Evolutionary conservation across 306 rosid species (phyloP), one percentile per base, ranked within the genome.

Genomic region (Sophora flavescens): DNA sequence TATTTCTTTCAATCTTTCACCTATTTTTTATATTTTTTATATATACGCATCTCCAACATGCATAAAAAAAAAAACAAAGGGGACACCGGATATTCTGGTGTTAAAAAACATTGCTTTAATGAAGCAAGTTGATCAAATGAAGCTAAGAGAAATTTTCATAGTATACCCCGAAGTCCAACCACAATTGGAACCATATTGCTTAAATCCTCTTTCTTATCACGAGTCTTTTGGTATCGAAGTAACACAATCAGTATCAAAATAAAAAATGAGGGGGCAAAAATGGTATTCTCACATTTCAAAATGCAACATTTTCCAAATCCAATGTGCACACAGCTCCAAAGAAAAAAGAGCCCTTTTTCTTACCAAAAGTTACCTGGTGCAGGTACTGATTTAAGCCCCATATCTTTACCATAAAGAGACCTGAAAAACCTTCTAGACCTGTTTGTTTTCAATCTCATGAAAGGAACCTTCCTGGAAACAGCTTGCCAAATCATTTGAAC

Each of bases 401-500:
- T 75, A 3, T 81, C 75, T 22, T 54, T 45, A 15, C 33, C 67
- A 42, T 44, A 4, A 63, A 70, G 50, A 14, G 91, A 65, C 60
- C 72, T 72, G 4, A 84, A 63, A 67, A 78, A 90, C 63, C 97
- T 84, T 61, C 85, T 84, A 39, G 89, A 87, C 81, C 84, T 86
- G 76, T 92, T 85, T 26, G 70, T 33, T 80, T 88, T 88, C 83
- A 86, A 36, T 48, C 78, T 84, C 47, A 92, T 73, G 18, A 79
- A 80, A 2, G 96, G 96, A 72, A 84, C 91, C 63, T 82, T 88
- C 13, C 97, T 89, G 0, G 88, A 82, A 52, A 92, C 82, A 8
- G 97, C 97, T 35, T 86, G 92, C 97, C 97, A 92, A 64, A 92
- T 88, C 97, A 92, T 92, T 51, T 92, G 92, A 5, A 90, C 91